Base-by-base conservation (phyloP, 1,139 yeast species). In the Kodamaea anthophila region DNA sequence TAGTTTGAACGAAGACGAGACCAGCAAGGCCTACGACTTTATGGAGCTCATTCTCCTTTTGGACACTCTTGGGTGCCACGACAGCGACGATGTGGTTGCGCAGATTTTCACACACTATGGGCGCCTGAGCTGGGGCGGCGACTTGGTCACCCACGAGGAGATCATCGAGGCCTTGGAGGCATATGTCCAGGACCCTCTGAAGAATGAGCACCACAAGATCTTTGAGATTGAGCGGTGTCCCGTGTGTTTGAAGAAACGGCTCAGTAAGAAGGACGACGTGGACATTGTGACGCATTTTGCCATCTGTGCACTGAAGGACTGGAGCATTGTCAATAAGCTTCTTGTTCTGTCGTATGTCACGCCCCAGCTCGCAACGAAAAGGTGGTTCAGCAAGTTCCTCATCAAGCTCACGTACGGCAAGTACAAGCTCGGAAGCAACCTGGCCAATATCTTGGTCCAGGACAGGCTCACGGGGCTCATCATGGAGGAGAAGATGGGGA, bases 401-500 rank as follows among this genome's bases (percentile, higher is more conserved):
- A 82, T 87, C 33, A 88, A 86, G 48, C 60, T 91, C 27, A 84
- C 94, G 0, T 87, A 86, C 49, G 98, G 98, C 0, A 81, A 82
- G 43, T 83, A 87, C 51, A 76, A 79, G 28, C 58, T 88, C 18
- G 98, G 98, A 1, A 81, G 87, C 21, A 85, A 88, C 49, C 85
- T 93, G 27, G 98, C 97, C 9, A 88, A 88, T 48, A 91, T 91
- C 23, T 62, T 91, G 31, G 97, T 91, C 3, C 97, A 91, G 52
- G 96, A 91, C 53, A 65, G 98, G 40, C 65, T 71, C 23, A 82
- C 96, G 0, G 98, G 98, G 0, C 72, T 83, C 29, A 75, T 91
- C 11, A 60, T 83, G 49, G 97, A 91, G 50, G 98, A 91, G 47
- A 86, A 87, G 45, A 91, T 91, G 84, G 81, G 91, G 32, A 76